Percentiles rank a stretch among this genome's conserved stretches.
phyloP scores from a whole-genome alignment of 306 rosid genomes.

The Sechiopsis laciniata region DNA sequence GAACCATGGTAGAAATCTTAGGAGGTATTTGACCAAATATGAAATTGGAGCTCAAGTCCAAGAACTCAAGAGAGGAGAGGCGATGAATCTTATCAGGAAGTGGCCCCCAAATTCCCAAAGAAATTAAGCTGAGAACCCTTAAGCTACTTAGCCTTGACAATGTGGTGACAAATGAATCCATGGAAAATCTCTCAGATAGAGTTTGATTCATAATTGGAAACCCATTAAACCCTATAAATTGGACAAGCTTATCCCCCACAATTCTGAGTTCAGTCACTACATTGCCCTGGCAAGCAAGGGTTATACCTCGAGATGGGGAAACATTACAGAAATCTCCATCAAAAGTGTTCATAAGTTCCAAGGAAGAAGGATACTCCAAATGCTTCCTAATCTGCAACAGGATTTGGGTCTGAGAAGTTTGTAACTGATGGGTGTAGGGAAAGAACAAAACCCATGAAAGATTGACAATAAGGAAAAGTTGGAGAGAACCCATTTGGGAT shows the following conservation, averaged over 20 bases:
- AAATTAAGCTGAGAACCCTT: constrained; percentile 71
- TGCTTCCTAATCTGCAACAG: constrained; percentile 59
- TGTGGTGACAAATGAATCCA: constrained; percentile 26
- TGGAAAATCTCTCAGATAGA: constrained; percentile 52
- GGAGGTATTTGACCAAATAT: constrained; percentile 67
- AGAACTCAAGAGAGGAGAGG: constrained; percentile 52
- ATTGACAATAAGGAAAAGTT: constrained; percentile 28
- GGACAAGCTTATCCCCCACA: constrained; percentile 53
- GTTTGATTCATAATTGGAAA: constrained; percentile 56
- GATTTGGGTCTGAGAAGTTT: constrained; percentile 48
- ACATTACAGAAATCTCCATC: constrained; percentile 41
- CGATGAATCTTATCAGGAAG: constrained; percentile 75
- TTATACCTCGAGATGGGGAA: constrained; percentile 40
- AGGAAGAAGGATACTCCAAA: constrained; percentile 58
- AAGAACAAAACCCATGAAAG: constrained; percentile 43
- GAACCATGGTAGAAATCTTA: constrained; percentile 49
- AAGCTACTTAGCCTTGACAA: constrained; percentile 53
- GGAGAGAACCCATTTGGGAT: constrained; percentile 44
- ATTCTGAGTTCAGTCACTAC: constrained; percentile 64
- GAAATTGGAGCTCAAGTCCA: constrained; percentile 85
- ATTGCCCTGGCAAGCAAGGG: constrained; percentile 51
- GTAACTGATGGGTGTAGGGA: constrained; percentile 42
- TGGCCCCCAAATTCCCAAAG: constrained; percentile 78
- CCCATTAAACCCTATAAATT: constrained; percentile 47
- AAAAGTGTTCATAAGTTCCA: constrained; percentile 46